Base-by-base conservation (phyloP, 441 rosid species). In the Erodium chrysanthum region DNA sequence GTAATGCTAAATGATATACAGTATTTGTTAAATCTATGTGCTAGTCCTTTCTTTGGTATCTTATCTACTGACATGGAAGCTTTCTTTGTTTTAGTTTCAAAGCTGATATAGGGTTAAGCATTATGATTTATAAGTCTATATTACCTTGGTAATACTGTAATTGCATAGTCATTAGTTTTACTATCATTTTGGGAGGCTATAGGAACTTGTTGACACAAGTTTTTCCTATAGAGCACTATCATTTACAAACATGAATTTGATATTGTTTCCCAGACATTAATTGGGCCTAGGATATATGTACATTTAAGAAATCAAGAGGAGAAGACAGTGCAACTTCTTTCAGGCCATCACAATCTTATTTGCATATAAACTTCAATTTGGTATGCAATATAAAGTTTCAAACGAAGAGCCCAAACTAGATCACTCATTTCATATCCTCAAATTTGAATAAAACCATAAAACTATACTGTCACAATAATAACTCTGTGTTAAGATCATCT, bases 1-100 rank as follows among this genome's bases (percentile, higher is more conserved):
- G 98, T 92, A 75, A 71, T 60, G 63, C 44, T 22, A 35, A 11
- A 15, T 0, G 11, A 12, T n/a, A n/a, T n/a, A 40, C 46, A 40
- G 11, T 3, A 7, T 40, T 40, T 40, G 11, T 40, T 40, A 40
- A 8, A 40, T 12, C 46, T 40, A 40, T 40, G 46, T 7, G 7
- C 11, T 40, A 5, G 11, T 31, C 2, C 6, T 40, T 40, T 9
- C n/a, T 40, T 7, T 12, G 50, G 50, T 14, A 42, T 42, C 14
- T 9, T 42, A 14, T 9, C 50, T 42, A 42, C 10, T 9, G n/a
- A 10, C 50, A 42, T 11, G 2, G 4, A 2, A 40, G 46, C 11
- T 40, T 40, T 40, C 11, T 40, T 40, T 40, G 46, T 40, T 12
- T 40, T 40, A 40, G 10, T 4, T 40, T 40, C 46, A 40, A 40